Base-by-base conservation (phyloP, 306 rosid genomes). In the Trichosanthes cucumerina region DNA sequence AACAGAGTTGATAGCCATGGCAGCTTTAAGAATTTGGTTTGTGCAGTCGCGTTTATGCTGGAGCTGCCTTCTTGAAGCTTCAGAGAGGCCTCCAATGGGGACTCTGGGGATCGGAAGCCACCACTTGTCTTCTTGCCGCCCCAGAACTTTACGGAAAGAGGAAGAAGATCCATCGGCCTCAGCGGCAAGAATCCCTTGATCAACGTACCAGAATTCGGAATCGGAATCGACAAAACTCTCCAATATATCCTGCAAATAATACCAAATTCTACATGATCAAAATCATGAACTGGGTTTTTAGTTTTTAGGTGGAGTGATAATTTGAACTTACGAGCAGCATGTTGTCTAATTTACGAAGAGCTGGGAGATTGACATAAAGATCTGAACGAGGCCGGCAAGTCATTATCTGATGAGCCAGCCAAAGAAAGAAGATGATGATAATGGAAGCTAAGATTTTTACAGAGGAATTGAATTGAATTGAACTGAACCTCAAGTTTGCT, bases 101-200 rank as follows among this genome's bases (percentile, higher is more conserved):
- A 91, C 93, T 85, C 97, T 89, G 28, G 98, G 98, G 69, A 90
- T 82, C 6, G 98, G 98, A 78, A 92, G 79, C 98, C 98, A 95
- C 98, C 98, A 95, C 75, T 95, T 95, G 83, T 95, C 98, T 31
- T 95, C 98, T 81, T 88, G 72, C 31, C 83, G 88, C 21, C 28
- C 54, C 3, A 64, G 82, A 77, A 26, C 14, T 26, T 64, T 77
- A 6, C 44, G 34, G 31, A 38, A 77, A 28, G 74, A 78, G 39
- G 72, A 77, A 26, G 72, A 77, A 26, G 58, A 59, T 3, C 33
- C 44, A 24, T 78, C 57, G 15, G 21, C 13, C 23, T 58, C 79
- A 0, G 49, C 12, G 6, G 58, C 79, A 19, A 75, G 7, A 11
- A 75, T 85, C 79, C 93, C 91, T 66, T 87, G 91, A 14, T 90